These are phyloP conservation scores for Exophiala xenobiotica DNA, from an alignment of 2,329 filamentous ascomycete species.

Conservation along the genomic window DNA sequence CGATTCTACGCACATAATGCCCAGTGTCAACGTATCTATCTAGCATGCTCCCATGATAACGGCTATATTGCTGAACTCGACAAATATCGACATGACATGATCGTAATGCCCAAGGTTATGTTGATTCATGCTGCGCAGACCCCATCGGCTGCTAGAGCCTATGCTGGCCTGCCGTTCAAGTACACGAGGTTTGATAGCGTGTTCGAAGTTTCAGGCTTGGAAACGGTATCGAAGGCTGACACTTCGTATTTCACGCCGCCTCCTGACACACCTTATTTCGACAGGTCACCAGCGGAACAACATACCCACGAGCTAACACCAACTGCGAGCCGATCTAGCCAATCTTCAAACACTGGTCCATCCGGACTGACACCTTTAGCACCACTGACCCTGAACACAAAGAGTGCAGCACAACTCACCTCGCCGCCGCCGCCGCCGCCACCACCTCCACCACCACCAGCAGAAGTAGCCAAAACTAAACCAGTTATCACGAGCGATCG, in stretches of 20 bases:
- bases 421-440: slow-evolving; percentile 12
- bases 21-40: slow-evolving; percentile 65
- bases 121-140: slow-evolving; percentile 23
- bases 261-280: not conserved
- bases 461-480: slow-evolving; percentile 15
- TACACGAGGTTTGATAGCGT: slow-evolving; percentile 21
- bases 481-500: slow-evolving; percentile 33
- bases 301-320: slow-evolving; percentile 6
- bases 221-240: slow-evolving; percentile 5
- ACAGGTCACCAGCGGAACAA: slow-evolving; percentile 1
- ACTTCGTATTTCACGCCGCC: not conserved
- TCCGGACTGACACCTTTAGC: slow-evolving; percentile 11
- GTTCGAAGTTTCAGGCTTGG: slow-evolving; percentile 22
- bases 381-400: slow-evolving; percentile 9
- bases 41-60: slow-evolving; percentile 62
- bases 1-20: slow-evolving; percentile 57
- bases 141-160: slow-evolving; percentile 11
- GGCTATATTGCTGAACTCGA: slow-evolving; percentile 59
- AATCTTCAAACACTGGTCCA: slow-evolving; percentile 11
- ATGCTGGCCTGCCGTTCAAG: slow-evolving; percentile 17
- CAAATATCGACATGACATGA: slow-evolving; percentile 41
- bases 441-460: slow-evolving; percentile 11
- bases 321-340: slow-evolving; percentile 9
- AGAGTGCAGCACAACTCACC: slow-evolving; percentile 1
- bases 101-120: slow-evolving; percentile 21